These are phyloP conservation scores for Coniferiporia sulphurascens DNA, from an alignment of 1,284 basidiomycete genomes.

Conservation along the genomic window DNA sequence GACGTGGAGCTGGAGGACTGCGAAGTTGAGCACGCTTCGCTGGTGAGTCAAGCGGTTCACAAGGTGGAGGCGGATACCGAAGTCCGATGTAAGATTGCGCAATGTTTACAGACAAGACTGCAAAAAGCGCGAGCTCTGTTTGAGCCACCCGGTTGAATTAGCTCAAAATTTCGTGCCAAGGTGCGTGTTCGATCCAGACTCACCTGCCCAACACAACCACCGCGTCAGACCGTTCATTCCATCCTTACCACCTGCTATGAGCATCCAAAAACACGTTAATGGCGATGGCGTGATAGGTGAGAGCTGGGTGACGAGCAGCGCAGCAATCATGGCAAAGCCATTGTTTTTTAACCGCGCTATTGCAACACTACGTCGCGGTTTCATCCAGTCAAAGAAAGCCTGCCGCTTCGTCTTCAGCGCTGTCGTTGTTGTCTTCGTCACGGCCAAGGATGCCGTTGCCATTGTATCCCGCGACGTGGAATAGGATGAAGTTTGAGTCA, in stretches of 20 bases:
- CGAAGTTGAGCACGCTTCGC: slow-evolving; percentile 9
- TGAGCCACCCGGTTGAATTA: neutral
- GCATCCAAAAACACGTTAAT: slow-evolving; percentile 11
- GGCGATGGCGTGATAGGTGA: slow-evolving; percentile 14
- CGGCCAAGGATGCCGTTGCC: neutral
- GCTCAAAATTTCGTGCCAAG: neutral
- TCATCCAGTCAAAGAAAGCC: slow-evolving; percentile 16
- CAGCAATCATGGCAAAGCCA: slow-evolving; percentile 13
- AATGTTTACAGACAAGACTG: slow-evolving; percentile 14
- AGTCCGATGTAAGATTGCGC: slow-evolving; percentile 14
- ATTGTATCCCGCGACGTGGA: neutral
- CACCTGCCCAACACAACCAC: slow-evolving; percentile 15
- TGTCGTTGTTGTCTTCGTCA: neutral
- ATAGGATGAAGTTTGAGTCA: neutral
- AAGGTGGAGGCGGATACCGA: slow-evolving; percentile 16
- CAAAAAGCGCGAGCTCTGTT: slow-evolving; percentile 13
- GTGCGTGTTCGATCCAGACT: neutral
- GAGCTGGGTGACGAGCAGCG: slow-evolving; percentile 13
- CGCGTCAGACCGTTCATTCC: neutral
- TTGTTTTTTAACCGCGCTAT: slow-evolving; percentile 17
- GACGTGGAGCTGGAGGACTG: slow-evolving; percentile 7
- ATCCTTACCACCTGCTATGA: neutral
- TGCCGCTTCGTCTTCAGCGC: neutral
- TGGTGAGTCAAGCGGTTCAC: slow-evolving; percentile 11
- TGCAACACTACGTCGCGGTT: slow-evolving; percentile 16